Conservation (phyloP, 2,329 filamentous ascomycete genomes). For the Hortaea sp. region DNA sequence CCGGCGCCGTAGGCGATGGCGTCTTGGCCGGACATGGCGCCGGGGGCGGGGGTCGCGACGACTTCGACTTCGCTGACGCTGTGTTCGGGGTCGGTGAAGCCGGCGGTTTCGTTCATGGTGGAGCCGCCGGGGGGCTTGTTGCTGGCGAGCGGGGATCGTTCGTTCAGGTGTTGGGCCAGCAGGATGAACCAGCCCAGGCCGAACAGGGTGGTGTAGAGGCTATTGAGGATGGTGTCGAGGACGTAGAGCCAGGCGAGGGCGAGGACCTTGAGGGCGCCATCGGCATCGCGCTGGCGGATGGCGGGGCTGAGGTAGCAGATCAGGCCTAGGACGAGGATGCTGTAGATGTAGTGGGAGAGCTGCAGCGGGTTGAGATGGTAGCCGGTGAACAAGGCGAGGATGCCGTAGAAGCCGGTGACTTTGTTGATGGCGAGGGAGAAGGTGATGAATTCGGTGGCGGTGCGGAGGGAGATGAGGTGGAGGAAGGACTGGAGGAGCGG, state of each 20-base stretch:
- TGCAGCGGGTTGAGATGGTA: constrained; percentile 74
- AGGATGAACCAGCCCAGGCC: constrained; percentile 77
- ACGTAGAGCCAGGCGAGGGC: constrained; percentile 78
- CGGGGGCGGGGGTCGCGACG: constrained; percentile 37
- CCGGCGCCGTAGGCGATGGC: constrained; percentile 35
- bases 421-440: constrained; percentile 84
- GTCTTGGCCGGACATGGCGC: constrained; percentile 40
- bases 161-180: constrained; percentile 48
- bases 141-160: constrained; percentile 20
- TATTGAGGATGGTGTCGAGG: constrained; percentile 72
- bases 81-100: constrained; percentile 54
- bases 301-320: constrained; percentile 65
- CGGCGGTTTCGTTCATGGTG: constrained; percentile 52
- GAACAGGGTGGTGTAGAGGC: constrained; percentile 71
- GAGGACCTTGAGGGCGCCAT: constrained; percentile 61
- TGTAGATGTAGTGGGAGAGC: constrained; percentile 87
- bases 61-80: constrained; percentile 46
- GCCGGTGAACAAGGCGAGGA: constrained; percentile 81
- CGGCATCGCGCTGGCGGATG: constrained; percentile 49
- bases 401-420: constrained; percentile 78
- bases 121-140: constrained; percentile 35
- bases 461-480: constrained; percentile 75
- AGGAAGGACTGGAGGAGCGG: constrained; percentile 58
- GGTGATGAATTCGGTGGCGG: constrained; percentile 75
- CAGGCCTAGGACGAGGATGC: constrained; percentile 57